Evolutionary conservation across 2,329 filamentous ascomycete species (phyloP), one percentile per base, ranked within the genome.

Genomic region (Colletotrichum tabaci): DNA sequence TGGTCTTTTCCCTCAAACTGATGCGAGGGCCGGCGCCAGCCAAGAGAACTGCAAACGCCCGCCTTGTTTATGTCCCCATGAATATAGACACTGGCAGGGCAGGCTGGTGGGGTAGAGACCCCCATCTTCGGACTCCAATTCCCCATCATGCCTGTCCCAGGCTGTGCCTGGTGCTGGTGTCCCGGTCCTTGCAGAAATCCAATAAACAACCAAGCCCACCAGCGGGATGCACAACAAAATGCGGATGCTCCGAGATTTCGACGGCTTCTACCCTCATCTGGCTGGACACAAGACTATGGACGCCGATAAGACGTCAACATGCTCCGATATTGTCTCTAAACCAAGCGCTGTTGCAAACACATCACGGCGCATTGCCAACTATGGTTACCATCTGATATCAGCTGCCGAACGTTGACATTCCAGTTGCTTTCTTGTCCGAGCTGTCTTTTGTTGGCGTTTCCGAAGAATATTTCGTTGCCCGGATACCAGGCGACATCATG

Each of bases 191-290:
- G 61, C 67, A 13, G 30, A 16, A 64, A 21, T 52, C 46, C 65
- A 64, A 26, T 52, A n/a, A 58, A 53, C 46, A 49, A 53, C 65
- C 65, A 71, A 71, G 65, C 52, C 47, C 53, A 38, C 58, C 23
- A 42, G 15, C 46, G 2, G 52, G 58, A 71, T 67, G 40, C 40
- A 53, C 46, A 53, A 40, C 7, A 53, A 56, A 46, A 47, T 38
- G 52, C 58, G 65, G 65, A 55, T 52, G 23, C 46, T n/a, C 47
- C 46, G 53, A 40, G 35, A 53, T n/a, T 46, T 42, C 23, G 55
- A 50, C n/a, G 23, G 49, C 47, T 44, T 55, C 26, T 18, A 55
- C 23, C 49, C n/a, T 23, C 21, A 38, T 55, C 21, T 18, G 21
- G n/a, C 26, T 35, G 38, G 35, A 30, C 60, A 61, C 49, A 44